phyloP scores from a whole-genome alignment of 805 yeast genomes.

The Starmerella bacillaris region DNA sequence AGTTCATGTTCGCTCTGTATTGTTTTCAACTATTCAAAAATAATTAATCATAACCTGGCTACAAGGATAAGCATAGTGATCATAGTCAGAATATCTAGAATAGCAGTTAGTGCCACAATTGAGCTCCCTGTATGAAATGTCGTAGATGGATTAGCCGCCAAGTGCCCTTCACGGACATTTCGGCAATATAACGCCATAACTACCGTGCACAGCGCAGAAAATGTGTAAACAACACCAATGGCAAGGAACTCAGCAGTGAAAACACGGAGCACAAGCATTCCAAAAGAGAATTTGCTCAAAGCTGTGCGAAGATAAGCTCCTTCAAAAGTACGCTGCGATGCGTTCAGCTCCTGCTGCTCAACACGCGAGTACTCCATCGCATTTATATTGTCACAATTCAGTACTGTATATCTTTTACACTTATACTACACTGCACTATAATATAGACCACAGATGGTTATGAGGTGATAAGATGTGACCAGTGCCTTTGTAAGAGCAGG shows the following conservation, averaged over 20 bases:
- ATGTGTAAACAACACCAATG: constrained; percentile 46
- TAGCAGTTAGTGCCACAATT: constrained; percentile 34
- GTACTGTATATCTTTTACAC: too few species aligned
- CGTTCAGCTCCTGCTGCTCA: constrained; percentile 26
- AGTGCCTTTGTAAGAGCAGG: too few species aligned
- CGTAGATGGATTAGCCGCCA: constrained; percentile 24
- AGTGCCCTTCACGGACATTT: constrained; percentile 22
- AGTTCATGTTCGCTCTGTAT: too few species aligned
- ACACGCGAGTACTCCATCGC: constrained; percentile 1
- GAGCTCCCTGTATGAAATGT: constrained; percentile 46
- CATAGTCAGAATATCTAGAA: constrained; percentile 33
- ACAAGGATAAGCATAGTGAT: constrained; percentile 33
- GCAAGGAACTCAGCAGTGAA: constrained; percentile 48
- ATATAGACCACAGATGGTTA: too few species aligned
- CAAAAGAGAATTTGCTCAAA: constrained; percentile 46
- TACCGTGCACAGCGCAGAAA: constrained; percentile 36
- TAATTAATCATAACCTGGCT: neutral
- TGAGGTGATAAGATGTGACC: too few species aligned
- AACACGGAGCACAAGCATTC: constrained; percentile 44
- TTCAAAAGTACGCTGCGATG: constrained; percentile 68
- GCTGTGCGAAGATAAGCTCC: constrained; percentile 69
- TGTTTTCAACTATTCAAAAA: too few species aligned
- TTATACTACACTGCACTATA: too few species aligned
- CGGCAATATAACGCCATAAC: constrained; percentile 24
- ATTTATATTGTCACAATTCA: too few species aligned